Conservation (phyloP, 1,284 basidiomycete species). For the Ganoderma sp. region DNA sequence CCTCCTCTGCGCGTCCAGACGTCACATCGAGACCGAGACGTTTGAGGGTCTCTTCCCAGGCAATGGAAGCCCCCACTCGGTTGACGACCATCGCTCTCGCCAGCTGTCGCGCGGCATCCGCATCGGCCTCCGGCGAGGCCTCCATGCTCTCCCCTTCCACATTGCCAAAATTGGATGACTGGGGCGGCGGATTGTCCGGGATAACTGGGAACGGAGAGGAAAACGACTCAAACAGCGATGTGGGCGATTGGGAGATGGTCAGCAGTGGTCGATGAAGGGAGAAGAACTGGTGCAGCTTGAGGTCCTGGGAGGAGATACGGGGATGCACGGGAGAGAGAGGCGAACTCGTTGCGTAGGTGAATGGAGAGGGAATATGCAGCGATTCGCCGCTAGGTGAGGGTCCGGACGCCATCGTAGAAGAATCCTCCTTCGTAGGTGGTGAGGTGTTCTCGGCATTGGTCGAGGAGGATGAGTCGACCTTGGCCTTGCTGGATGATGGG, state of each 20-base stretch:
- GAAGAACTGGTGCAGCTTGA: slow-evolving; percentile 81
- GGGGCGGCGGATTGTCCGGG: slow-evolving; percentile 20
- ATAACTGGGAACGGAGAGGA: slow-evolving; percentile 32
- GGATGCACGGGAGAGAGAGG: slow-evolving; percentile 51
- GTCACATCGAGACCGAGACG: slow-evolving; percentile 62
- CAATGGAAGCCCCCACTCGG: slow-evolving; percentile 59
- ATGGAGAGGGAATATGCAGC: slow-evolving; percentile 14
- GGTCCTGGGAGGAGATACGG: slow-evolving; percentile 63
- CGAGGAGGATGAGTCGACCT: slow-evolving; percentile 36
- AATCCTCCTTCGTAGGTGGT: slow-evolving; percentile 35
- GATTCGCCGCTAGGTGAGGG: slow-evolving; percentile 18
- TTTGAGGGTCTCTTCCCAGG: slow-evolving; percentile 69
- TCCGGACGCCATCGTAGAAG: slow-evolving; percentile 29
- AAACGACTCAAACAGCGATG: slow-evolving; percentile 61
- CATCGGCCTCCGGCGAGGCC: slow-evolving; percentile 68
- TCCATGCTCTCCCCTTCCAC: slow-evolving; percentile 56
- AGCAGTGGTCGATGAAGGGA: slow-evolving; percentile 76
- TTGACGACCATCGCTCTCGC: slow-evolving; percentile 70
- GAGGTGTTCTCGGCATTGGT: slow-evolving; percentile 31
- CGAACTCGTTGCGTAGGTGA: slow-evolving; percentile 30
- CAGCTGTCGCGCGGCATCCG: slow-evolving; percentile 76
- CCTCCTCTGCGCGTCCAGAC: slow-evolving; percentile 52
- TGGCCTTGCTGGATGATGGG: slow-evolving; percentile 34
- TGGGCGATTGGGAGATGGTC: slow-evolving; percentile 60
- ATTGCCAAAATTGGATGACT: slow-evolving; percentile 36